Conservation (phyloP, 371 early-diverging fungal species). For the Syncephalastrum racemosum region DNA sequence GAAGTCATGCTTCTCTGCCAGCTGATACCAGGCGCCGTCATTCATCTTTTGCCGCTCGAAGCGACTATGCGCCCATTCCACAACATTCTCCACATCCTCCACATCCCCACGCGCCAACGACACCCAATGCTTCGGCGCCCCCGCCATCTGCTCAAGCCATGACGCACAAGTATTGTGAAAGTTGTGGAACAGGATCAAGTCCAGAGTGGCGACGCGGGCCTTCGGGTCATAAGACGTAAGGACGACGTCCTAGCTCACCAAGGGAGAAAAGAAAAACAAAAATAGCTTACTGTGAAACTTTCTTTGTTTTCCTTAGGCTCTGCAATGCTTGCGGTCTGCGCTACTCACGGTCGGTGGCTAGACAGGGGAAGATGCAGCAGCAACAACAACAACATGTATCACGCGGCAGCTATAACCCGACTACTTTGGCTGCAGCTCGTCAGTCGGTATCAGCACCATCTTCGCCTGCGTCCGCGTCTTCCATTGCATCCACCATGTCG, state of each 20-base stretch:
- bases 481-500: too few species aligned
- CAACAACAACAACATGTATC: constrained; percentile 18
- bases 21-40: constrained; percentile 10
- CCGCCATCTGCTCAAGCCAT: constrained; percentile 6
- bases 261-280: not conserved
- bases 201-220: constrained; percentile 55
- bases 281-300: not conserved
- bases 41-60: constrained; percentile 7
- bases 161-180: constrained; percentile 35
- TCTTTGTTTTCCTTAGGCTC: constrained; percentile 22
- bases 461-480: too few species aligned
- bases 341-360: constrained; percentile 44
- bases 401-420: too few species aligned
- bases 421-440: too few species aligned
- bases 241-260: not conserved
- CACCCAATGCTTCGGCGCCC: constrained; percentile 9
- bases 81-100: constrained; percentile 9
- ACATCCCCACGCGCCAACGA: constrained; percentile 4
- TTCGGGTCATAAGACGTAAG: constrained; percentile 51
- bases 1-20: not conserved
- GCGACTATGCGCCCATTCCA: not conserved
- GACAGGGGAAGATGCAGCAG: constrained; percentile 31
- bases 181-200: constrained; percentile 46
- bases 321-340: constrained; percentile 53
- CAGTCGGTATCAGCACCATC: too few species aligned